Evolutionary conservation across 768 basidiomycete species (phyloP).

Genomic region (Psilocybe subaeruginosa): DNA sequence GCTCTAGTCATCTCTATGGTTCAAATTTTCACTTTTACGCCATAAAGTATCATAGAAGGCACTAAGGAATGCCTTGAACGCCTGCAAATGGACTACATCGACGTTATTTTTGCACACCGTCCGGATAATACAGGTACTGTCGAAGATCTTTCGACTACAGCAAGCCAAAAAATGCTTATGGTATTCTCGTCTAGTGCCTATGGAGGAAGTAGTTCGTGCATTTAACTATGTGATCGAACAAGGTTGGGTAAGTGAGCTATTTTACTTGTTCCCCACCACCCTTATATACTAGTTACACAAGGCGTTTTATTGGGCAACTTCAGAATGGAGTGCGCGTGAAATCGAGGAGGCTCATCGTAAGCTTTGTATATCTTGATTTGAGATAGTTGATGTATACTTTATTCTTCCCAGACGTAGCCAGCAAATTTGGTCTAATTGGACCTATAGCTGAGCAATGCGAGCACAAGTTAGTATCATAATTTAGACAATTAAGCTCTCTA

Average conservation of each 20-base stretch:
- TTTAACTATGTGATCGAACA: slow-evolving; percentile 80
- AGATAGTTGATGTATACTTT: neutral
- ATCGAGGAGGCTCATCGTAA: slow-evolving; percentile 68
- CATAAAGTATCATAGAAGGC: slow-evolving; percentile 73
- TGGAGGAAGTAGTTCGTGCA: slow-evolving; percentile 81
- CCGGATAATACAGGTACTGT: slow-evolving; percentile 53
- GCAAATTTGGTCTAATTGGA: slow-evolving; percentile 62
- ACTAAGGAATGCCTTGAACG: slow-evolving; percentile 66
- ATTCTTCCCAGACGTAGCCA: slow-evolving; percentile 57
- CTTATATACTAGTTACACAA: slow-evolving; percentile 19
- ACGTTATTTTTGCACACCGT: slow-evolving; percentile 74
- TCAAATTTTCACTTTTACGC: neutral
- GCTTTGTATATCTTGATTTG: slow-evolving; percentile 21
- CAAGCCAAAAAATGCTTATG: neutral
- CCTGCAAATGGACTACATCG: slow-evolving; percentile 76
- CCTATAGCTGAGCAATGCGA: slow-evolving; percentile 83
- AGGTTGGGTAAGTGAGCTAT: slow-evolving; percentile 52
- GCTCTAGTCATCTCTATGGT: neutral
- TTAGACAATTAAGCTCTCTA: neutral
- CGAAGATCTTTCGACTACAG: neutral
- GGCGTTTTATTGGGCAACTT: slow-evolving; percentile 77
- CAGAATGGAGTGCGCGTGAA: slow-evolving; percentile 75
- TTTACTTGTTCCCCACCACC: neutral
- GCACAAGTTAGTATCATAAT: slow-evolving; percentile 46
- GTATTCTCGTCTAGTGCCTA: slow-evolving; percentile 44